These are phyloP conservation scores for Pseudocercospora fijiensis DNA, from an alignment of 2,329 filamentous ascomycete species.

Conservation along the genomic window DNA sequence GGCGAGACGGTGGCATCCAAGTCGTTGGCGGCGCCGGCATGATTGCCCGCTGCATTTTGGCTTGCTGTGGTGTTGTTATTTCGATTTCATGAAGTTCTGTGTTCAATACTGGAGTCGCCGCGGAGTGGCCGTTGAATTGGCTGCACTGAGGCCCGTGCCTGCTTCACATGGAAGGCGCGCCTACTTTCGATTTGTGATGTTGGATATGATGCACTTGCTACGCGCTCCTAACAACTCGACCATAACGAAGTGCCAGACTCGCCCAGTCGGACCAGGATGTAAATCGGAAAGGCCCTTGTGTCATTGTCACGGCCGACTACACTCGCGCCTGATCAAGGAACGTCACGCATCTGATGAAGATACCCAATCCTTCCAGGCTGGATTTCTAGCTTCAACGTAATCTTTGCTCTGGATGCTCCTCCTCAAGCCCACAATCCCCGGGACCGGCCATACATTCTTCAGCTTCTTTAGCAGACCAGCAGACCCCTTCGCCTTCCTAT, in stretches of 20 bases:
- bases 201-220: not conserved
- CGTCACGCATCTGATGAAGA: constrained; percentile 6
- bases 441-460: constrained; percentile 34
- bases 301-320: not conserved
- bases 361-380: constrained; percentile 31
- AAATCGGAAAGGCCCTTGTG: not conserved
- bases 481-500: constrained; percentile 46
- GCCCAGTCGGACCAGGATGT: not conserved
- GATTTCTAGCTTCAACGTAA: constrained; percentile 25
- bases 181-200: not conserved
- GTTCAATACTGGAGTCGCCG: not conserved
- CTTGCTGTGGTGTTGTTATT: not conserved
- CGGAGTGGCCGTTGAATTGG: not conserved
- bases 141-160: not conserved
- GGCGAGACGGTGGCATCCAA: not conserved
- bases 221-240: not conserved
- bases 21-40: not conserved
- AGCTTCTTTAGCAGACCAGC: constrained; percentile 47
- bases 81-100: not conserved
- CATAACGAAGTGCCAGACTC: not conserved
- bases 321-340: not conserved
- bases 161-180: not conserved
- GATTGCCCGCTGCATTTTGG: not conserved
- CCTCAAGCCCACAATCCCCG: constrained; percentile 25
- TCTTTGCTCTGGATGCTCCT: constrained; percentile 28